Evolutionary conservation across 345 rosid species (phyloP).

Genomic region (Isatis tinctoria): DNA sequence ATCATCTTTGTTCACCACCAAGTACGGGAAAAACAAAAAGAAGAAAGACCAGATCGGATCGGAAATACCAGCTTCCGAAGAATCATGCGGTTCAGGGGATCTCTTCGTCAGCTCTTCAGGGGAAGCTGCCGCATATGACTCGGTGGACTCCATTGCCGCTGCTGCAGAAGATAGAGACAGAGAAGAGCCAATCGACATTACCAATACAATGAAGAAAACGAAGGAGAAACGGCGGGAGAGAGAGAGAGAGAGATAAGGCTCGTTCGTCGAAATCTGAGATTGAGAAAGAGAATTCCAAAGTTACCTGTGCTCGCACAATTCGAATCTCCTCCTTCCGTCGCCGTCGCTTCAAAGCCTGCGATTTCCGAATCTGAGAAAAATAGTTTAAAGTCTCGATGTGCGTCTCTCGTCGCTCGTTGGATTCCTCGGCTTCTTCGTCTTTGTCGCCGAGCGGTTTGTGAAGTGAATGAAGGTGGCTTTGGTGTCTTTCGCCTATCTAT

Average conservation of each 20-base stretch:
- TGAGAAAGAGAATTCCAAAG: not conserved
- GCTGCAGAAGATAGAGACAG: not conserved
- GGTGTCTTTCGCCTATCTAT: constrained; percentile 27
- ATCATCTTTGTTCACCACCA: not conserved
- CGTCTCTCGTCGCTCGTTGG: not conserved
- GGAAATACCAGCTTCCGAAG: constrained; percentile 64
- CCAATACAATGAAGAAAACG: constrained; percentile 2
- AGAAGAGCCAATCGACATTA: constrained; percentile 9
- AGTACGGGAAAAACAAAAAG: not conserved
- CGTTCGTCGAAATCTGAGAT: constrained; percentile 30
- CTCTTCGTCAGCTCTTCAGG: constrained; percentile 68
- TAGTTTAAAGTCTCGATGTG: not conserved
- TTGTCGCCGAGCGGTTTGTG: constrained; percentile 38
- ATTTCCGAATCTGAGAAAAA: constrained; percentile 8
- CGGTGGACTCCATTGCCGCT: constrained; percentile 79
- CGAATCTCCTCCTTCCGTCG: constrained; percentile 17
- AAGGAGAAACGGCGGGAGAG: not conserved
- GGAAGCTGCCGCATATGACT: constrained; percentile 71
- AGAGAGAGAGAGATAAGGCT: constrained; percentile 3
- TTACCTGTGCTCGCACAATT: constrained; percentile 20
- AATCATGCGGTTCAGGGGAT: constrained; percentile 65
- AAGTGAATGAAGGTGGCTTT: constrained; percentile 36
- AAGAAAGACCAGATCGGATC: constrained; percentile 43
- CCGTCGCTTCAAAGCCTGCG: not conserved
- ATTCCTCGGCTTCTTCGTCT: constrained; percentile 32